These are phyloP conservation scores for Bidens hawaiensis DNA, from an alignment of 140 eudicot genomes.

Conservation along the genomic window DNA sequence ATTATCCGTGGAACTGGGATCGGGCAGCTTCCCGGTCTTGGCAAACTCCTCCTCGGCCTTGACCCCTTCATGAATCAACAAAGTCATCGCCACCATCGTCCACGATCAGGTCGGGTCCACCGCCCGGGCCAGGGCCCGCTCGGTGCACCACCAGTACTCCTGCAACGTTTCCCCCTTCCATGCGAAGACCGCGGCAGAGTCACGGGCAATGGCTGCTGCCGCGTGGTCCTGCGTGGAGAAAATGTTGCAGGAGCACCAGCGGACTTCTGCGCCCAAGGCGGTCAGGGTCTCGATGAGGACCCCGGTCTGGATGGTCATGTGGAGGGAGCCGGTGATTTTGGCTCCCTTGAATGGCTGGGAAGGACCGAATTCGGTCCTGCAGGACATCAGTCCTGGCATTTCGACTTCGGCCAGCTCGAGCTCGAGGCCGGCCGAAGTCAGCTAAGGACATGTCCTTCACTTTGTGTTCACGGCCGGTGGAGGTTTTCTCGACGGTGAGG, in stretches of 20 bases:
- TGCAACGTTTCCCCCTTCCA: constrained; percentile 55
- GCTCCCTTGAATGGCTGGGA: constrained; percentile 91
- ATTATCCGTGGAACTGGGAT: constrained; percentile 27
- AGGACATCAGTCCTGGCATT: constrained; percentile 93
- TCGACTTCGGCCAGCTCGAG: constrained; percentile 44
- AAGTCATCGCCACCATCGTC: constrained; percentile 37
- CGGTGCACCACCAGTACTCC: constrained; percentile 48
- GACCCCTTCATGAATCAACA: constrained; percentile 40
- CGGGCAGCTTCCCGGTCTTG: constrained; percentile 30
- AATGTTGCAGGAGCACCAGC: constrained; percentile 61
- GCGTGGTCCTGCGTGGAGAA: constrained; percentile 78
- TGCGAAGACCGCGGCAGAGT: constrained; percentile 47
- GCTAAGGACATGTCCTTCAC: constrained; percentile 49
- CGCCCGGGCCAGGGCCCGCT: constrained; percentile 27
- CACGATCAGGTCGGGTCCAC: constrained; percentile 41
- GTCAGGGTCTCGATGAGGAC: constrained; percentile 39
- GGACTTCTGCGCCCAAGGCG: constrained; percentile 62
- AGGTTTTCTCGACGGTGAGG: constrained; percentile 60
- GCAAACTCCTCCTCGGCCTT: constrained; percentile 36
- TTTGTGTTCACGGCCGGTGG: constrained; percentile 84
- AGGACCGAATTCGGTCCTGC: constrained; percentile 82
- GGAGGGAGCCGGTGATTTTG: constrained; percentile 78
- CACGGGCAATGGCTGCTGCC: constrained; percentile 47
- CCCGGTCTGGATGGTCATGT: constrained; percentile 95
- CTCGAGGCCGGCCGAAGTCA: constrained; percentile 50